Evolutionary conservation across 495 filamentous ascomycete species (phyloP).

Genomic region (Podospora pseudopauciseta): DNA sequence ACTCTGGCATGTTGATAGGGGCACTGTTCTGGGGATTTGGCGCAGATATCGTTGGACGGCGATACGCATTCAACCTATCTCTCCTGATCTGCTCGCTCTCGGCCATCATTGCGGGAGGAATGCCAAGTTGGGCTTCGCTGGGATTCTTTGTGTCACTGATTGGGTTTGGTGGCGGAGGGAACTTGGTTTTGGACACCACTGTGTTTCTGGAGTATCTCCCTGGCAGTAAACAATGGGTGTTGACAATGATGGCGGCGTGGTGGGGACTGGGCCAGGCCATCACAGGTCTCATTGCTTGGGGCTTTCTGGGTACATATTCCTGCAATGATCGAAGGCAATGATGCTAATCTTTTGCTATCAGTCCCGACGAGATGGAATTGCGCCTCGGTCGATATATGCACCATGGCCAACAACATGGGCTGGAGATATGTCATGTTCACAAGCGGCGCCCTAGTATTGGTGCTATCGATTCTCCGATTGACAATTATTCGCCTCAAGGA

Average conservation of each 20-base stretch:
- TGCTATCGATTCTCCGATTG: slow-evolving; percentile 62
- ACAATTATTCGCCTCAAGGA: slow-evolving; percentile 64
- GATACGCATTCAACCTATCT: slow-evolving; percentile 71
- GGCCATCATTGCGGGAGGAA: slow-evolving; percentile 63
- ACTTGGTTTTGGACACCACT: slow-evolving; percentile 66
- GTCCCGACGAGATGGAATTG: slow-evolving; percentile 54
- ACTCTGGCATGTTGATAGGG: slow-evolving; percentile 67
- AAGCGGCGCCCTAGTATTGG: slow-evolving; percentile 61
- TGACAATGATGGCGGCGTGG: slow-evolving; percentile 71
- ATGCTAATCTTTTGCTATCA: slow-evolving; percentile 10
- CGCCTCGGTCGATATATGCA: slow-evolving; percentile 52
- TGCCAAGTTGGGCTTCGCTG: slow-evolving; percentile 64
- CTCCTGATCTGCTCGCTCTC: slow-evolving; percentile 65
- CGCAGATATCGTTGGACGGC: slow-evolving; percentile 67
- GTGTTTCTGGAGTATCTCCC: slow-evolving; percentile 81
- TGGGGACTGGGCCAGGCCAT: slow-evolving; percentile 75
- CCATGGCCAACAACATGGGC: slow-evolving; percentile 65
- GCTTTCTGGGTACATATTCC: slow-evolving; percentile 54
- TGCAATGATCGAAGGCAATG: background rate
- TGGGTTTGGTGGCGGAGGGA: slow-evolving; percentile 71
- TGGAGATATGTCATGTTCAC: slow-evolving; percentile 77
- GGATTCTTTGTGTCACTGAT: slow-evolving; percentile 64
- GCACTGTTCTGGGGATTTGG: slow-evolving; percentile 79
- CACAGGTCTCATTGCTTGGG: slow-evolving; percentile 74
- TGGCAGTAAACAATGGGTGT: slow-evolving; percentile 67